Conservation (phyloP, 257 asterid species). For the Nicotiana noctiflora region DNA sequence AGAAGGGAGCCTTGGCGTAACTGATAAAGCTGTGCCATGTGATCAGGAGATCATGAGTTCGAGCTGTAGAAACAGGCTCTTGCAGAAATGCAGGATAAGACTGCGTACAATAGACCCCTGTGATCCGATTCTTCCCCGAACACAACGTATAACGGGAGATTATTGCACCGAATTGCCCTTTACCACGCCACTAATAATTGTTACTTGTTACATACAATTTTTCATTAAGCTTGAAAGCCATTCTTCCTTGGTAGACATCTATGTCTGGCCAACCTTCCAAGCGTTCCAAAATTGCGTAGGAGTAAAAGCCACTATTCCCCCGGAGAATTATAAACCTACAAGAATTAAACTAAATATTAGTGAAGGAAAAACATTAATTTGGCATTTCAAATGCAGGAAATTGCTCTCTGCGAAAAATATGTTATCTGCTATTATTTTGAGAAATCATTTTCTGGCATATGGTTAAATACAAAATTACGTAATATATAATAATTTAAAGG, state of each 20-base stretch:
- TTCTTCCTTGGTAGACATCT: constrained; percentile 48
- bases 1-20: too few species aligned
- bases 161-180: too few species aligned
- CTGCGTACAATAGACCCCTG: too few species aligned
- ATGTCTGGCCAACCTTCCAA: constrained; percentile 79
- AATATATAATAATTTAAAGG: background rate
- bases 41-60: too few species aligned
- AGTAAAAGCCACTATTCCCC: constrained; percentile 63
- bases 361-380: background rate
- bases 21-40: too few species aligned
- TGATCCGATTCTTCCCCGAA: too few species aligned
- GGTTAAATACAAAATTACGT: background rate
- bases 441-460: background rate
- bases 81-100: too few species aligned
- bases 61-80: too few species aligned
- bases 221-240: constrained; percentile 58
- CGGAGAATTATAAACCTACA: constrained; percentile 45
- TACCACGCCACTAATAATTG: too few species aligned
- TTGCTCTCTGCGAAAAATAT: background rate
- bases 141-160: too few species aligned
- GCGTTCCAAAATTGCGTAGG: constrained; percentile 64
- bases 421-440: background rate
- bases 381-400: background rate
- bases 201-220: constrained; percentile 32
- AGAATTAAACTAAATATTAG: background rate